phyloP scores from a whole-genome alignment of 1,139 yeast species.

The Lodderomyces theae region DNA sequence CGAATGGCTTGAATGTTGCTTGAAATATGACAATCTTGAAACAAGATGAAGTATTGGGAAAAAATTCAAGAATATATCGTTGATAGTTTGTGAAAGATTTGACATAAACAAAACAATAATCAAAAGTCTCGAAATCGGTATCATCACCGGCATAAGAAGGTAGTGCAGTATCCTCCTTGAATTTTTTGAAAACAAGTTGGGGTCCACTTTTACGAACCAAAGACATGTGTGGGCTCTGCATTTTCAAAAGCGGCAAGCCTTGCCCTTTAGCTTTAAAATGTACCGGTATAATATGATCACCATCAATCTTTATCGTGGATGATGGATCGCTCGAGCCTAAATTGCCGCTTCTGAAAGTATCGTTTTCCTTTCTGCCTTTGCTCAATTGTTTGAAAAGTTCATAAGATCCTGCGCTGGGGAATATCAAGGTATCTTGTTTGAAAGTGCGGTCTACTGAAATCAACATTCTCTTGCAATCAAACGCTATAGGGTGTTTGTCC shows the following conservation, averaged over 20 bases:
- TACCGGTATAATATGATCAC: slow-evolving; percentile 35
- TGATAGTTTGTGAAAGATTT: slow-evolving; percentile 29
- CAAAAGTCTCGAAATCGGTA: slow-evolving; percentile 30
- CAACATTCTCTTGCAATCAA: slow-evolving; percentile 27
- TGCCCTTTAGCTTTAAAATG: slow-evolving; percentile 30
- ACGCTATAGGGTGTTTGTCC: slow-evolving; percentile 18
- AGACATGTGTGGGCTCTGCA: slow-evolving; percentile 36
- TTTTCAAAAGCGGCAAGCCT: slow-evolving; percentile 40
- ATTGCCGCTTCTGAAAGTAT: too few relatives aligned
- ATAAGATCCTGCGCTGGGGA: slow-evolving; percentile 31
- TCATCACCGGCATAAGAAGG: slow-evolving; percentile 17
- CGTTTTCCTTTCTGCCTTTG: slow-evolving; percentile 22
- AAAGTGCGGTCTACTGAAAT: slow-evolving; percentile 35
- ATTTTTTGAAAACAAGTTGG: slow-evolving; percentile 31
- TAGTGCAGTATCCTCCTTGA: slow-evolving; percentile 29
- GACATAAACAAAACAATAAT: slow-evolving; percentile 32
- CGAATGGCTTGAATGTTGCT: slow-evolving; percentile 37
- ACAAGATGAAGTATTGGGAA: slow-evolving; percentile 2
- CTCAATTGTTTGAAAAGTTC: slow-evolving; percentile 29
- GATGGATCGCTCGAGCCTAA: slow-evolving; percentile 12
- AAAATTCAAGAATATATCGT: slow-evolving; percentile 26
- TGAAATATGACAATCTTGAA: slow-evolving; percentile 34
- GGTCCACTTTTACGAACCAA: slow-evolving; percentile 37
- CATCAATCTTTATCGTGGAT: slow-evolving; percentile 21
- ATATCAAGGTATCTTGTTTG: slow-evolving; percentile 29